Evolutionary conservation across 1,284 basidiomycete genomes (phyloP).

Genomic region (Ustilago crameri): DNA sequence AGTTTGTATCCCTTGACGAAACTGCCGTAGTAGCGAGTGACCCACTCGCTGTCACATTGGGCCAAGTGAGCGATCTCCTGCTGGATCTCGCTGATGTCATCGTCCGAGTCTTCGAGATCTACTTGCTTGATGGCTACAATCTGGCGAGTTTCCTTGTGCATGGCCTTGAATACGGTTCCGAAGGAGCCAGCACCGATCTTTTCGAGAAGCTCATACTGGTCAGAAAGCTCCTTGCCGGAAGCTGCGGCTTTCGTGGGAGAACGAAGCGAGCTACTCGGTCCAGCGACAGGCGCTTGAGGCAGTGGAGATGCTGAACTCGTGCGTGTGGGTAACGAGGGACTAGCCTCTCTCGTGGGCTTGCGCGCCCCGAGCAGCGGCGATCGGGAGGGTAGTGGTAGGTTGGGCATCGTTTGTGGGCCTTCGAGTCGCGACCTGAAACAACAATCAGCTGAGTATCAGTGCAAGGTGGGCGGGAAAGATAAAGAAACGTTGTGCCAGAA

Average conservation of each 20-base stretch:
- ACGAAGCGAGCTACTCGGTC: constrained; percentile 32
- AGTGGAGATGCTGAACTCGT: constrained; percentile 40
- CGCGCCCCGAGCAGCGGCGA: constrained; percentile 55
- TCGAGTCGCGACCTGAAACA: not conserved
- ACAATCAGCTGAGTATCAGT: not conserved
- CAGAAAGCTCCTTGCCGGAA: constrained; percentile 57
- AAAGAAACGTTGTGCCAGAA: not conserved
- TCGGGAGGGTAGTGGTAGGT: constrained; percentile 49
- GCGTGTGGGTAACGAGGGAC: constrained; percentile 37
- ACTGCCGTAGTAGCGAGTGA: constrained; percentile 95
- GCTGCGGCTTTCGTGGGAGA: constrained; percentile 40
- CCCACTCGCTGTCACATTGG: constrained; percentile 93
- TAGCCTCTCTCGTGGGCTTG: constrained; percentile 32
- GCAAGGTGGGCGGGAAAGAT: not conserved
- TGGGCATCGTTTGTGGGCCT: constrained; percentile 36
- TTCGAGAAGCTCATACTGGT: constrained; percentile 87
- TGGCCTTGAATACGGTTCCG: constrained; percentile 90
- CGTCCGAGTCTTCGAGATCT: constrained; percentile 71
- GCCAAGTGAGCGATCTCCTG: constrained; percentile 96
- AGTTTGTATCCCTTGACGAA: constrained; percentile 96
- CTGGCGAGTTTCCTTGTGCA: constrained; percentile 91
- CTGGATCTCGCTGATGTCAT: constrained; percentile 76
- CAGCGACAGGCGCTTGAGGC: constrained; percentile 31
- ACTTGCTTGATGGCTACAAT: constrained; percentile 99
- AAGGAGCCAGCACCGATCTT: constrained; percentile 98